Conservation (phyloP, 148 eudicot species). For the Rhododendron ferrugineum region DNA sequence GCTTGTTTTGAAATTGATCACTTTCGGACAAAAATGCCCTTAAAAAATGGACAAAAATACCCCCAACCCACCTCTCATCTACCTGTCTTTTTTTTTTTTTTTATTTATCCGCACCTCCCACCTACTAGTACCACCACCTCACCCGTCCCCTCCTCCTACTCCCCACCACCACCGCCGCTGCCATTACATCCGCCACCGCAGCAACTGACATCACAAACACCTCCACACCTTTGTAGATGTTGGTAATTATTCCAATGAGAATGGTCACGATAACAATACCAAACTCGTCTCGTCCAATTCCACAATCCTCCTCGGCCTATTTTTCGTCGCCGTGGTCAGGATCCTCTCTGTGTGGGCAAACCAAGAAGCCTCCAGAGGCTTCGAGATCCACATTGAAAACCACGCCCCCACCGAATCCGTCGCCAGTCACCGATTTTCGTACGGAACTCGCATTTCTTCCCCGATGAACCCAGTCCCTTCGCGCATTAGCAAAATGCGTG, state of each 20-base stretch:
- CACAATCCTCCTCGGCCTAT: conserved; percentile 26
- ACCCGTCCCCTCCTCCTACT: conserved; percentile 29
- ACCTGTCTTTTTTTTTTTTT: no score
- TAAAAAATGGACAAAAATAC: no score
- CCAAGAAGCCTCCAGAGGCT: conserved; percentile 62
- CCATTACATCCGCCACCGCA: conserved; percentile 7
- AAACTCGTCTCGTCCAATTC: conserved; percentile 17
- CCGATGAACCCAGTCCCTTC: no score
- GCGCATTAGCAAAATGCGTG: no score
- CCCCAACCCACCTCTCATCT: no score
- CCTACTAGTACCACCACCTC: conserved; percentile 15
- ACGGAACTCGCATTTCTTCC: no score
- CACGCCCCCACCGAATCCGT: conserved; percentile 26
- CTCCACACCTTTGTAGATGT: neutral
- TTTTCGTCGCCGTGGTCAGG: conserved; percentile 25
- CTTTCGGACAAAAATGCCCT: no score
- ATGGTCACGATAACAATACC: neutral
- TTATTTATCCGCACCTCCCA: no score
- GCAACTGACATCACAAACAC: neutral
- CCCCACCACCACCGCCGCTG: neutral
- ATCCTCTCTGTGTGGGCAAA: conserved; percentile 53
- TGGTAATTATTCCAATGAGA: no score
- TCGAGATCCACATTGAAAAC: conserved; percentile 34
- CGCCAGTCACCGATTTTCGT: conserved; percentile 25
- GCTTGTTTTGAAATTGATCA: no score